These are phyloP conservation scores for Davidsoniella eucalypti DNA, from an alignment of 2,329 filamentous ascomycete genomes.

Conservation along the genomic window DNA sequence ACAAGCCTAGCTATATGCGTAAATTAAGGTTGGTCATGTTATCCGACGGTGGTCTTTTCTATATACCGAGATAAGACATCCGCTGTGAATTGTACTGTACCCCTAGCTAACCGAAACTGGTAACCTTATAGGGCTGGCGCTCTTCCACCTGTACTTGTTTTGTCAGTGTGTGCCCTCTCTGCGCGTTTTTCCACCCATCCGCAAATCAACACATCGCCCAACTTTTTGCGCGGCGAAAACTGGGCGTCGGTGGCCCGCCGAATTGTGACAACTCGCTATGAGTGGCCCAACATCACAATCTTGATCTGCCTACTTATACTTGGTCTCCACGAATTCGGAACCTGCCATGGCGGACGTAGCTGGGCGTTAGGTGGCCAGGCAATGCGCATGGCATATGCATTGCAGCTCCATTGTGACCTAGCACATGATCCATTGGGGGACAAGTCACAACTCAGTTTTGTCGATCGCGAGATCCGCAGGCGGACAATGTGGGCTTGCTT, in stretches of 20 bases:
- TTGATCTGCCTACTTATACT: conserved; percentile 78
- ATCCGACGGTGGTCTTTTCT: background rate
- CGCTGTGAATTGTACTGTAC: background rate
- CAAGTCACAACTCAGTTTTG: conserved; percentile 53
- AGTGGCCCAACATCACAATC: conserved; percentile 92
- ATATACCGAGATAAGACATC: background rate
- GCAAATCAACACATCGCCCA: conserved; percentile 55
- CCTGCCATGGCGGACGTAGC: conserved; percentile 85
- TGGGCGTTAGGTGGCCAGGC: conserved; percentile 94
- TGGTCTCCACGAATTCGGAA: conserved; percentile 89
- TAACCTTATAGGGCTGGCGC: conserved; percentile 44
- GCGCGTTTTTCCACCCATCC: conserved; percentile 88
- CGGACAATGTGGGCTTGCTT: conserved; percentile 98
- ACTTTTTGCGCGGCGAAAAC: conserved; percentile 71
- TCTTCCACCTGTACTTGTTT: conserved; percentile 72
- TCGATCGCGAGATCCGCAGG: conserved; percentile 81
- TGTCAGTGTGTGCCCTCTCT: conserved; percentile 93
- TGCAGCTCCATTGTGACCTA: conserved; percentile 83
- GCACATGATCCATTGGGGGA: conserved; percentile 53
- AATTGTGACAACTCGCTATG: conserved; percentile 75
- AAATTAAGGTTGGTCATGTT: conserved; percentile 45
- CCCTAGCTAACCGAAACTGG: conserved; percentile 9
- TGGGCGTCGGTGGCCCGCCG: conserved; percentile 81
- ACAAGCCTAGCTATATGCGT: conserved; percentile 95
- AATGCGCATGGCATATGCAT: conserved; percentile 88